Evolutionary conservation across 2,329 filamentous ascomycete species (phyloP).

Genomic region (Volutella citrinella): DNA sequence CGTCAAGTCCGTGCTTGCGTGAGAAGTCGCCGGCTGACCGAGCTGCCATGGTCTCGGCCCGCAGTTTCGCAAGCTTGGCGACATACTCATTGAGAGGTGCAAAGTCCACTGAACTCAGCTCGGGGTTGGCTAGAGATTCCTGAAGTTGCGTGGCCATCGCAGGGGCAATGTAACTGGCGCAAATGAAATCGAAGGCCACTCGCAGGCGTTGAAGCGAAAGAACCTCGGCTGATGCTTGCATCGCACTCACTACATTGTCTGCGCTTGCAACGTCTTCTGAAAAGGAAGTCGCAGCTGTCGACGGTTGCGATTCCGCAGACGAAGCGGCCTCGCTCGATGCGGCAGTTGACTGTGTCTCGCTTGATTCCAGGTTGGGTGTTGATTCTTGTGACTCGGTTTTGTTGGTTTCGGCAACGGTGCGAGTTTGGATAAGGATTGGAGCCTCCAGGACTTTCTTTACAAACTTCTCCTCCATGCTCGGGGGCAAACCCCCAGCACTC

Average conservation of each 20-base stretch:
- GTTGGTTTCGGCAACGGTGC: slow-evolving; percentile 42
- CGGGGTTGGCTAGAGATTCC: slow-evolving; percentile 35
- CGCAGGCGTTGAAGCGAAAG: slow-evolving; percentile 60
- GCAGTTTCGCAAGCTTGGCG: slow-evolving; percentile 60
- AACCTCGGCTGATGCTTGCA: slow-evolving; percentile 48
- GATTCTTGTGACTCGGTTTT: slow-evolving; percentile 16
- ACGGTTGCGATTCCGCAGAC: slow-evolving; percentile 37
- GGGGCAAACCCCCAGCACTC: slow-evolving; percentile 62
- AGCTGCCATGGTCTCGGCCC: slow-evolving; percentile 67
- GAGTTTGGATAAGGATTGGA: slow-evolving; percentile 68
- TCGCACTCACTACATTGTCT: slow-evolving; percentile 38
- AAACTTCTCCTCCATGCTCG: slow-evolving; percentile 82
- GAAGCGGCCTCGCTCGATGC: slow-evolving; percentile 33
- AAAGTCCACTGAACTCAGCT: slow-evolving; percentile 56
- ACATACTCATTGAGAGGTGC: slow-evolving; percentile 68
- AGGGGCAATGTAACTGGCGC: slow-evolving; percentile 56
- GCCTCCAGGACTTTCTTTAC: slow-evolving; percentile 72
- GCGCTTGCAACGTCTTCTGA: slow-evolving; percentile 28
- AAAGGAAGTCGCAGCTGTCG: slow-evolving; percentile 46
- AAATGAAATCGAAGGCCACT: slow-evolving; percentile 63
- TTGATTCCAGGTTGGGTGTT: slow-evolving; percentile 22
- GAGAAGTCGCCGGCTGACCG: slow-evolving; percentile 69
- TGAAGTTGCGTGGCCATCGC: slow-evolving; percentile 42
- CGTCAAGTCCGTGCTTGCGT: slow-evolving; percentile 64
- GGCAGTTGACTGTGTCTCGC: slow-evolving; percentile 42